Evolutionary conservation across 495 filamentous ascomycete genomes (phyloP), one percentile per base, ranked within the genome.

Genomic region (Staphylotrichum tortipilum): DNA sequence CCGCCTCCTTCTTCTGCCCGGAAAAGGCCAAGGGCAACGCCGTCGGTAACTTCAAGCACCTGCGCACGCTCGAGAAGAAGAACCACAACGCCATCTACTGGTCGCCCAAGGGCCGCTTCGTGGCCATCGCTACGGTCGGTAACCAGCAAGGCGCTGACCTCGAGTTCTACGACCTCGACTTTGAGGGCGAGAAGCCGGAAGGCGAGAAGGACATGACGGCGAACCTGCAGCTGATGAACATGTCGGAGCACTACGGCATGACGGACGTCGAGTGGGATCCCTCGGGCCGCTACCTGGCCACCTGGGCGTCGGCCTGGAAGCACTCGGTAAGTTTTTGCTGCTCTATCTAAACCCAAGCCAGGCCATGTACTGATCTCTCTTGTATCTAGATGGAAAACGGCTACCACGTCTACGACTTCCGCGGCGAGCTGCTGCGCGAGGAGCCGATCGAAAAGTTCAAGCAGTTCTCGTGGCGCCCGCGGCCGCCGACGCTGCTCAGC

Each of bases 21-120:
- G 92, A 98, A 68, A 95, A 94, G 73, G 65, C 78, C 59, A 96
- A 96, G 77, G 78, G 78, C 29, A 64, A 74, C 30, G 73, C 75
- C 10, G 73, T 86, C 17, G 92, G 92, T 43, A 95, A 94, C 75
- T 98, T 95, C 78, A 92, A 88, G 76, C 85, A 90, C 55, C 82
- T 97, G 48, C 81, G 86, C 35, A 96, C 89, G 1, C 76, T 94
- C 18, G 92, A 98, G 57, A 95, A 95, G 81, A 96, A 95, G 79
- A 98, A 89, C 68, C 94, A 83, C 78, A 98, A 98, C 61, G 94
- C 86, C 45, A 97, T 98, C 62, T 95, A 95, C 80, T 98, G 92
- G 92, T 94, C 88, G n/a, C 92, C 92, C 12, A 89, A 86, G 73
- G 92, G 92, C 14, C 82, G 92, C 15, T 96, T 98, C 62, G 89